Conservation (phyloP, 2,329 filamentous ascomycete species). For the Aureobasidium sp. region DNA sequence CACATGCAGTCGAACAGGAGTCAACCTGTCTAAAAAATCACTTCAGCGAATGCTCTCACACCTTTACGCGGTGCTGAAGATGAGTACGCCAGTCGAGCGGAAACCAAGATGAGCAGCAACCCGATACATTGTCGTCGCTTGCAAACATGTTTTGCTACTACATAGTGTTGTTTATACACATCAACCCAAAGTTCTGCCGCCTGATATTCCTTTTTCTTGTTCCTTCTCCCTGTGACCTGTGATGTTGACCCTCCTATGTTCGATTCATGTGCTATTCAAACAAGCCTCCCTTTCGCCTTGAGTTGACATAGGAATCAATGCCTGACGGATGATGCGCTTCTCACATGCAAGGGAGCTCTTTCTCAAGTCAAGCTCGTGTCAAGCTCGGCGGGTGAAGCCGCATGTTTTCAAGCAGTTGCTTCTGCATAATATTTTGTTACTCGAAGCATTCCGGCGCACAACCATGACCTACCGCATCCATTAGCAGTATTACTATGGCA, state of each 20-base stretch:
- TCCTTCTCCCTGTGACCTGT: constrained; percentile 2
- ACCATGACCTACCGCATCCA: not conserved
- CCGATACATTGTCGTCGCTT: not conserved
- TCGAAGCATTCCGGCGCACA: not conserved
- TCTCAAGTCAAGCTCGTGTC: not conserved
- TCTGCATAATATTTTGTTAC: not conserved
- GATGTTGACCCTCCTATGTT: not conserved
- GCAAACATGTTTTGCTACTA: not conserved
- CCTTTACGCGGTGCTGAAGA: constrained; percentile 12
- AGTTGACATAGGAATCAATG: not conserved
- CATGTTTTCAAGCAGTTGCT: not conserved
- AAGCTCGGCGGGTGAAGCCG: constrained; percentile 6
- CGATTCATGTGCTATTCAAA: not conserved
- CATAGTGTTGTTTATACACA: not conserved
- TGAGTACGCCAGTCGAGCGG: constrained; percentile 11
- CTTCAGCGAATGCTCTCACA: constrained; percentile 11
- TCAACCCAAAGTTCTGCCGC: not conserved
- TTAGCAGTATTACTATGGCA: constrained; percentile 22
- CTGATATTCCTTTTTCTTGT: not conserved
- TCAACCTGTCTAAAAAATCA: constrained; percentile 12
- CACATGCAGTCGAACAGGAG: constrained; percentile 1
- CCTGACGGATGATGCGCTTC: not conserved
- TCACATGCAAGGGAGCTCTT: constrained; percentile 3
- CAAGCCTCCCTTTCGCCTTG: not conserved
- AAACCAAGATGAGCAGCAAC: constrained; percentile 12